Evolutionary conservation across 257 asterid genomes (phyloP).

Genomic region (Jacaranda copaia): DNA sequence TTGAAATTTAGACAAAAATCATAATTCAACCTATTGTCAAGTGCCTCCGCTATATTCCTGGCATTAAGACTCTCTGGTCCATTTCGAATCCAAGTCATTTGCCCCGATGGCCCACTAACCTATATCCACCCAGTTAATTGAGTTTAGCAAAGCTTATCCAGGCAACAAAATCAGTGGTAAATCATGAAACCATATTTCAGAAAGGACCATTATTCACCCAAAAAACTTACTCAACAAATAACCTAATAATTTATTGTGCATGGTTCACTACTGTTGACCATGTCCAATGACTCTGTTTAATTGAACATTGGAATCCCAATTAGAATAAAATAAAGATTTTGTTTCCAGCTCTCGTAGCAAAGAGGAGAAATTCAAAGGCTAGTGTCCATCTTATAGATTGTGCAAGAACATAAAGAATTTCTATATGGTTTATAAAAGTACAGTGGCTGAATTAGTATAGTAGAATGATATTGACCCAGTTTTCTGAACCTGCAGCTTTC

Average conservation of each 20-base stretch:
- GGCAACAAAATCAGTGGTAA: conserved; percentile 26
- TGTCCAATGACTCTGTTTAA: conserved; percentile 13
- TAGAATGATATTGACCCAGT: not conserved
- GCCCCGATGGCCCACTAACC: conserved; percentile 98
- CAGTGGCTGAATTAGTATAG: not conserved
- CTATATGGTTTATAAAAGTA: too few relatives aligned
- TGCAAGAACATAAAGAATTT: not conserved
- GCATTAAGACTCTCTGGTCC: conserved; percentile 85
- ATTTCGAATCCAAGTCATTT: conserved; percentile 90
- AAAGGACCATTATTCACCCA: conserved; percentile 7
- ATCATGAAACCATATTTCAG: conserved; percentile 5
- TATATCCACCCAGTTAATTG: conserved; percentile 40
- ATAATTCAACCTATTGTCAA: conserved; percentile 72
- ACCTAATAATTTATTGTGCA: not conserved
- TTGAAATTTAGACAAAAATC: not conserved
- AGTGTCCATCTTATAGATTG: not conserved
- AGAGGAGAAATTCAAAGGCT: not conserved
- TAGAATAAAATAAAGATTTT: not conserved
- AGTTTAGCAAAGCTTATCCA: conserved; percentile 28
- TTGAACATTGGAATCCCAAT: not conserved
- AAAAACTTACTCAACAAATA: not conserved
- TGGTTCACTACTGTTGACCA: not conserved
- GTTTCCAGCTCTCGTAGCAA: conserved; percentile 6
- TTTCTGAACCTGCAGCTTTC: conserved; percentile 2
- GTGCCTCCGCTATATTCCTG: conserved; percentile 74